These are phyloP conservation scores for Camellia sinensis DNA, from an alignment of 148 eudicot species.

Conservation along the genomic window DNA sequence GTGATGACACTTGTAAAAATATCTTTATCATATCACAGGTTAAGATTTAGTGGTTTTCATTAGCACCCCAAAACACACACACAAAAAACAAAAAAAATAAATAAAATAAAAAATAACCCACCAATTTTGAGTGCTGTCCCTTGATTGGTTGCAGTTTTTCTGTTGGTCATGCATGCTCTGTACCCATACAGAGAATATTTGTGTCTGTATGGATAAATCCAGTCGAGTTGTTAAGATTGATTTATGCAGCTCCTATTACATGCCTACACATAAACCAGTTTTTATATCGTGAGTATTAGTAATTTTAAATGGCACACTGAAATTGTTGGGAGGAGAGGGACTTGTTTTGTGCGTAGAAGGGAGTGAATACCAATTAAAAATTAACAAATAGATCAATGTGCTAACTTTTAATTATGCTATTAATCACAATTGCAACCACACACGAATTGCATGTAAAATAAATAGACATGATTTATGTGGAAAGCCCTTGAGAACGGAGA, in stretches of 20 bases:
- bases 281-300: neutral
- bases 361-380: too few species aligned
- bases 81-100: neutral
- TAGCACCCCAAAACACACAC: neutral
- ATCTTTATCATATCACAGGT: too few species aligned
- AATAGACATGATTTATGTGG: too few species aligned
- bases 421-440: too few species aligned
- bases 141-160: conserved; percentile 4
- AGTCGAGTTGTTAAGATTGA: neutral
- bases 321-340: neutral
- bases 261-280: neutral
- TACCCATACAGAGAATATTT: neutral
- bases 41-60: neutral
- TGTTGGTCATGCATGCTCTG: neutral
- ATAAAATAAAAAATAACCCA: too few species aligned
- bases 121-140: neutral
- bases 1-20: neutral
- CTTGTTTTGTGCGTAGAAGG: too few species aligned
- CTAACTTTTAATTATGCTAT: too few species aligned
- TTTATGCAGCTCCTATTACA: neutral
- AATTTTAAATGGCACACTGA: neutral
- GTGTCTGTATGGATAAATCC: too few species aligned
- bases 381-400: too few species aligned
- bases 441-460: too few species aligned
- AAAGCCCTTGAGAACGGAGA: too few species aligned